Conservation (phyloP, 352 stramenopile genomes). For the Phytophthora meadii region DNA sequence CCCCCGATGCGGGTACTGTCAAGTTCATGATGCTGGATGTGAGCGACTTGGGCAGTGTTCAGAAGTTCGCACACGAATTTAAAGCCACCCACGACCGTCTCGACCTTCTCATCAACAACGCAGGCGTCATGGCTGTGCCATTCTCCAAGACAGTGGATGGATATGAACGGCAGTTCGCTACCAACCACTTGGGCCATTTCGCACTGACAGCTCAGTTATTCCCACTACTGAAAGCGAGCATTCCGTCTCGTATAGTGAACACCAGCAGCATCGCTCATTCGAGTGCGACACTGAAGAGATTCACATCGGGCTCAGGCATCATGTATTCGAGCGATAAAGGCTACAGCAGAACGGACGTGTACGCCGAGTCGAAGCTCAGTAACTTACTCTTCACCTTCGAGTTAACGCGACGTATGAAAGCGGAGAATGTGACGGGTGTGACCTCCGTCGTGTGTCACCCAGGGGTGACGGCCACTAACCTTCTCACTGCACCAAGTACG, state of each 20-base stretch:
- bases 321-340: constrained; percentile 14
- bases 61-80: constrained; percentile 52
- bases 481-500: constrained; percentile 12
- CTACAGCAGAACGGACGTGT: constrained; percentile 37
- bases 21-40: constrained; percentile 66
- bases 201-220: constrained; percentile 54
- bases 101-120: constrained; percentile 47
- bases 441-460: constrained; percentile 43
- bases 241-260: constrained; percentile 31
- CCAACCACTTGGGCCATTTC: constrained; percentile 43
- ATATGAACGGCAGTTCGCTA: constrained; percentile 38
- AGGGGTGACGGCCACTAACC: constrained; percentile 35
- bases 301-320: constrained; percentile 18
- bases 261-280: constrained; percentile 48
- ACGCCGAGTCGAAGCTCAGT: constrained; percentile 56
- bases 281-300: constrained; percentile 19
- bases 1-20: constrained; percentile 28
- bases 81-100: constrained; percentile 36
- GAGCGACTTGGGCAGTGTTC: constrained; percentile 48
- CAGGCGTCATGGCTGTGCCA: constrained; percentile 26
- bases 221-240: constrained; percentile 38
- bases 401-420: constrained; percentile 42
- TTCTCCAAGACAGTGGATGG: constrained; percentile 30
- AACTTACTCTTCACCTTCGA: constrained; percentile 66
- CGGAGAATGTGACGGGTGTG: constrained; percentile 25